Base-by-base conservation (phyloP, 2,329 filamentous ascomycete genomes). In the Salinomyces thailandicus region DNA sequence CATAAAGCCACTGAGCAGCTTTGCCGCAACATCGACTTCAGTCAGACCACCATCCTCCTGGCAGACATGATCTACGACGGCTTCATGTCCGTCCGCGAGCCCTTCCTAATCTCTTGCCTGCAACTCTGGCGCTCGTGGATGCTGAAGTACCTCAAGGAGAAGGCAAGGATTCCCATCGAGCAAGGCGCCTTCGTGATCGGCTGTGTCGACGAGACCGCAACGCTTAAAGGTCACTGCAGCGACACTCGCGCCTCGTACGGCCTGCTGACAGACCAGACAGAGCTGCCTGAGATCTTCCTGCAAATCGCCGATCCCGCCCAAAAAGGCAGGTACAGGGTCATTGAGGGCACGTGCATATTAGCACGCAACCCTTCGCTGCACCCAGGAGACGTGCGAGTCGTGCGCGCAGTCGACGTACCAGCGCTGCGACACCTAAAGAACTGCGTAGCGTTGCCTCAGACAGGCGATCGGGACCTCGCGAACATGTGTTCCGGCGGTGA, bases 401-500 rank as follows among this genome's bases (percentile, higher is more conserved):
- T 96, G 1, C 72, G 77, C 43, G 91, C 91, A 2, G 79, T 96
- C 3, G 73, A 96, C 48, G 69, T 77, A 2, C 73, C 77, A 1
- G 64, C 66, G n/a, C 65, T 98, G 3, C 73, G 69, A 31, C 84
- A 95, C 50, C 68, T 95, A 3, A 79, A 74, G 38, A 79, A 96
- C 53, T 83, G 93, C 1, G 79, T 96, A 1, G 86, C 96, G 0
- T 80, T 98, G 33, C 85, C 91, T 1, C 76, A 83, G 22, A 79
- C 67, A 0, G 89, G 89, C 0, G 85, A 95, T 52, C 71, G 81
- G 12, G 85, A 93, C 44, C 64, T 98, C 15, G 77, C 87, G 1
- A 86, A 82, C 51, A 96, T 96, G 89, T 86, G 91, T 45, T 94
- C 91, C 3, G 91, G 91, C 2, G 91, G 91, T 0, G 91, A 98